Evolutionary conservation across 176 grass and related monocot genomes (phyloP).

Genomic region (Oryza longistaminata): DNA sequence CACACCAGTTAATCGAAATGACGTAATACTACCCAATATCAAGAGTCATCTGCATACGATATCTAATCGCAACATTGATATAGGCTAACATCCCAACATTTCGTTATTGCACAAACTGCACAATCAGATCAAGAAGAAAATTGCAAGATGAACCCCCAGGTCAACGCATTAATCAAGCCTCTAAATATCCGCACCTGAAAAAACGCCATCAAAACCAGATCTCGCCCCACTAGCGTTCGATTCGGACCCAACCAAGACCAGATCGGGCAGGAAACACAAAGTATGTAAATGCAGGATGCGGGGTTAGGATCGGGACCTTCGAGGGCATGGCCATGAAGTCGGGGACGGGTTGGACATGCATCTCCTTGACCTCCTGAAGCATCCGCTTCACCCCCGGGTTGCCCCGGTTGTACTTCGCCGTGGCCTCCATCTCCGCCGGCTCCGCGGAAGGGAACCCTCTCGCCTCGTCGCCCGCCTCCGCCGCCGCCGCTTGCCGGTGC

Average conservation of each 20-base stretch:
- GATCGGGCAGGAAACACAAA: constrained; percentile 14
- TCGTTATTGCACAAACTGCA: neutral
- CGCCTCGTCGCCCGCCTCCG: constrained; percentile 2
- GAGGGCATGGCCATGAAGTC: constrained; percentile 90
- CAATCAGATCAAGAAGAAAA: constrained; percentile 12
- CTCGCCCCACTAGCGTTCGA: neutral
- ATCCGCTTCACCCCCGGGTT: constrained; percentile 99
- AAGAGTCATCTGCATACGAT: neutral
- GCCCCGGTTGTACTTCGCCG: constrained; percentile 77
- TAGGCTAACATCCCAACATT: neutral
- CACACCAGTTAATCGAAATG: neutral
- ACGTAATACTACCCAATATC: neutral
- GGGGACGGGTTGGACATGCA: constrained; percentile 96
- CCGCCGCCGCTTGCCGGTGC: constrained; percentile 26
- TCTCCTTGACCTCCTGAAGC: constrained; percentile 99
- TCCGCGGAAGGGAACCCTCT: constrained; percentile 1
- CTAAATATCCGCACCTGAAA: neutral
- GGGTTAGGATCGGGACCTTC: constrained; percentile 54
- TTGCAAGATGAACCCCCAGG: neutral
- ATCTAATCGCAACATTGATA: neutral
- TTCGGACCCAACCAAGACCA: neutral
- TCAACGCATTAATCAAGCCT: neutral
- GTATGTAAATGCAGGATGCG: neutral
- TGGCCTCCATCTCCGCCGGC: constrained; percentile 46
- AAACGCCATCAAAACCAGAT: constrained; percentile 19